Base-by-base conservation (phyloP, 2,329 filamentous ascomycete species). In the Hymenoscyphus repandus region DNA sequence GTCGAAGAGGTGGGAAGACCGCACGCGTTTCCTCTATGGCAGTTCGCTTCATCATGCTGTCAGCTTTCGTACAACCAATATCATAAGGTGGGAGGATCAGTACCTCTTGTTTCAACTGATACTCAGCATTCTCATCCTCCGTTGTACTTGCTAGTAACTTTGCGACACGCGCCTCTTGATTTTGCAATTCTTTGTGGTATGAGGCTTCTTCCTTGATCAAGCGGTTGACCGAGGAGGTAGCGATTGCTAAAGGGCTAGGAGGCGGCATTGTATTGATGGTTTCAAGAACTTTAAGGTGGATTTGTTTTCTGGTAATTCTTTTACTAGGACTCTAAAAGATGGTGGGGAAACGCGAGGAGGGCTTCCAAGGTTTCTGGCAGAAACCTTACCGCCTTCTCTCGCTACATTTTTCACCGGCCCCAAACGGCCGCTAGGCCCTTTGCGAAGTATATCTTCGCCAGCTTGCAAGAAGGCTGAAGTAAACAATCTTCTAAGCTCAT, bases 131-230 rank as follows among this genome's bases (percentile, higher is more conserved):
- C 60, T 83, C 82, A 54, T 87, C 86, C 7, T 79, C 77, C 47
- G 79, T 72, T 3, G 70, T 68, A 22, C 69, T 72, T n/a, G 64
- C 68, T 38, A 74, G 68, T 31, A 80, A 68, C 60, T 86, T 82
- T 40, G 76, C 73, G 15, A 95, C 76, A 50, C 86, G 81, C 54
- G 79, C 77, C 61, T 88, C 77, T 67, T 97, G 91, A 58, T 85
- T 76, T 57, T 79, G 74, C 17, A 91, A 78, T 69, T 99, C 93
- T 66, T 86, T 86, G 75, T 91, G 86, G 73, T 99, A 97, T 62
- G 85, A 92, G 36, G 79, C 75, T 69, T 96, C 89, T 70, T 99
- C 93, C 70, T 95, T 96, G 59, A 96, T 81, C 43, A 97, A 80
- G 52, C 93, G 89, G 62, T 80, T 76, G 59, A 97, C 82, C 17